Conservation (phyloP, 805 yeast genomes). For the Starmerella geochares region DNA sequence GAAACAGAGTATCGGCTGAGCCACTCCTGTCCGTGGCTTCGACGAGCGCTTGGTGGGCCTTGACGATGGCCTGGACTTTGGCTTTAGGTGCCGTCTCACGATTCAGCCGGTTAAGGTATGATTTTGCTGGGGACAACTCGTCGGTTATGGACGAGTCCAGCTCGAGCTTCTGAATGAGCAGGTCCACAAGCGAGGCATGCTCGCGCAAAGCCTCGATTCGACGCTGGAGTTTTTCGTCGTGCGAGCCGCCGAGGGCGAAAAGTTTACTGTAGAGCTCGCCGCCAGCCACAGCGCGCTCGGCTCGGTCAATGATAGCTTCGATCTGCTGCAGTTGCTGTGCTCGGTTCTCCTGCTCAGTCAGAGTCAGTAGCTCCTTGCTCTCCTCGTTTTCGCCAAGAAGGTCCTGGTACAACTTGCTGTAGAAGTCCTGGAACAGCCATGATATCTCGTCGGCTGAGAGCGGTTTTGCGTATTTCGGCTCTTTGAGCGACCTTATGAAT, state of each 20-base stretch:
- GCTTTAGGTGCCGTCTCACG: constrained; percentile 30
- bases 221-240: constrained; percentile 25
- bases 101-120: constrained; percentile 22
- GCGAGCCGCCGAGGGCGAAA: constrained; percentile 24
- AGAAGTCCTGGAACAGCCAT: constrained; percentile 35
- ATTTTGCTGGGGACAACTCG: constrained; percentile 12
- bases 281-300: constrained; percentile 33
- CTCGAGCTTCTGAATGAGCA: constrained; percentile 12
- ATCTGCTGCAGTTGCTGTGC: constrained; percentile 26
- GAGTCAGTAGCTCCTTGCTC: constrained; percentile 21
- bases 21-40: constrained; percentile 25
- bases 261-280: constrained; percentile 32
- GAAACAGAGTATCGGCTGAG: constrained; percentile 35
- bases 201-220: constrained; percentile 16
- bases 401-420: constrained; percentile 29
- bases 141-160: not conserved
- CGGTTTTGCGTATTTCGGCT: constrained; percentile 33
- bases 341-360: constrained; percentile 31
- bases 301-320: constrained; percentile 29
- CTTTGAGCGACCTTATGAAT: constrained; percentile 30
- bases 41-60: constrained; percentile 33
- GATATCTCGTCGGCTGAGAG: constrained; percentile 34
- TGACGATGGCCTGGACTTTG: constrained; percentile 31
- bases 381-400: constrained; percentile 23
- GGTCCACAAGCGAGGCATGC: constrained; percentile 8